Evolutionary conservation across 1,139 yeast species (phyloP), one percentile per base, ranked within the genome.

Genomic region (Saccharomyces hybrid): DNA sequence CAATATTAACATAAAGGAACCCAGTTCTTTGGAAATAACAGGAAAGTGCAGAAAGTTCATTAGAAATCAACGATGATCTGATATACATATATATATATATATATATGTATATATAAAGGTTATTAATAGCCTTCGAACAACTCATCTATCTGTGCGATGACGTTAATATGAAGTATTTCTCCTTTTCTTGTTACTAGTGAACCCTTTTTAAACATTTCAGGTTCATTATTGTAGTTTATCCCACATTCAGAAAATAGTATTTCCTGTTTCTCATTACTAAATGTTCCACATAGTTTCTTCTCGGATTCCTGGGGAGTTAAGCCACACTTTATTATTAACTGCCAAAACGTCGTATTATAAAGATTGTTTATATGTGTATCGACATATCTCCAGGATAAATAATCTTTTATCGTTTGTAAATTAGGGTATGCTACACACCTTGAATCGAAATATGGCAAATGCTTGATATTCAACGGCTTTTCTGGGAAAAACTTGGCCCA

Each of bases 291-390:
- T 27, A 91, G 75, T 60, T 73, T 74, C 53, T 82, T 77, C 63
- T 93, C 97, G 0, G 97, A 93, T 47, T 88, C 91, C 57, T 81
- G 80, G 0, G 95, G 83, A 0, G 86, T 78, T 70, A 86, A 57
- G 0, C 82, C 83, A n/a, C 95, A 93, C 57, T 78, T 75, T 31
- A 75, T 69, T 0, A 93, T 95, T 63, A 95, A 75, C 6, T 83
- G 77, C 99, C 99, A 93, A 67, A 93, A 95, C 0, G 90, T 76
- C 0, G 99, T 95, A 66, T 93, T 93, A 75, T 91, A 95, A 58
- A 95, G 73, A 68, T 93, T 93, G 68, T 93, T 93, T 55, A 93
- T 93, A 71, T 93, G 99, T 55, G 99, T 93, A 68, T 93, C 99
- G 0, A 86, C 99, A 68, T 89, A 98, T 62, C 99, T 77, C 99